Conservation (phyloP, 169 alveolate genomes). For the Plasmodium gallinaceum region DNA sequence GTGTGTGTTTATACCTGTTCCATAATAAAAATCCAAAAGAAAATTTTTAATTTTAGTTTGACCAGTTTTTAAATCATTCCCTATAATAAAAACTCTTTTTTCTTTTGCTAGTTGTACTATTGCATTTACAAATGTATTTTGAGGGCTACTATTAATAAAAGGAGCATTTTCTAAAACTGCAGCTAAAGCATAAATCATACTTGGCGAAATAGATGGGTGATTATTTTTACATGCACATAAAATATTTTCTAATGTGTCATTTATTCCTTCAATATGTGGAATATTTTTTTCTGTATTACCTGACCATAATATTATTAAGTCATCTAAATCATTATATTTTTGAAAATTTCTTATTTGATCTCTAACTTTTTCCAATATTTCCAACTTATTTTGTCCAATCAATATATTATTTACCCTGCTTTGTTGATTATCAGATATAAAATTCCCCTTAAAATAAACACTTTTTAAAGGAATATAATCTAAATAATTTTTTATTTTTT, state of each 20-base stretch:
- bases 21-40: conserved; percentile 88
- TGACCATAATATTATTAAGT: conserved; percentile 92
- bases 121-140: conserved; percentile 92
- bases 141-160: conserved; percentile 94
- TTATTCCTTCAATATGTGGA: conserved; percentile 83
- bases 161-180: conserved; percentile 88
- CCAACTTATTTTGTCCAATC: conserved; percentile 84
- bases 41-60: conserved; percentile 92
- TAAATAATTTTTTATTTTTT: conserved; percentile 83
- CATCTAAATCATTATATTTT: conserved; percentile 84
- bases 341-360: conserved; percentile 89
- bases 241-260: conserved; percentile 88
- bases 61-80: conserved; percentile 94
- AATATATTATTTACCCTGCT: conserved; percentile 91
- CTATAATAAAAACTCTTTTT: conserved; percentile 89
- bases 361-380: conserved; percentile 87
- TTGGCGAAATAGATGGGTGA: conserved; percentile 88
- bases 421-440: conserved; percentile 91
- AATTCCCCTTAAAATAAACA: conserved; percentile 86
- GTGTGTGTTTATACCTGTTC: conserved; percentile 19
- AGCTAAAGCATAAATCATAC: conserved; percentile 92
- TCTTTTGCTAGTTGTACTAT: conserved; percentile 89
- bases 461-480: conserved; percentile 88
- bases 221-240: conserved; percentile 83
- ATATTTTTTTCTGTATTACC: conserved; percentile 93